These are phyloP conservation scores for Cryptosporidium ryanae DNA, from an alignment of 169 alveolate genomes.

Conservation along the genomic window DNA sequence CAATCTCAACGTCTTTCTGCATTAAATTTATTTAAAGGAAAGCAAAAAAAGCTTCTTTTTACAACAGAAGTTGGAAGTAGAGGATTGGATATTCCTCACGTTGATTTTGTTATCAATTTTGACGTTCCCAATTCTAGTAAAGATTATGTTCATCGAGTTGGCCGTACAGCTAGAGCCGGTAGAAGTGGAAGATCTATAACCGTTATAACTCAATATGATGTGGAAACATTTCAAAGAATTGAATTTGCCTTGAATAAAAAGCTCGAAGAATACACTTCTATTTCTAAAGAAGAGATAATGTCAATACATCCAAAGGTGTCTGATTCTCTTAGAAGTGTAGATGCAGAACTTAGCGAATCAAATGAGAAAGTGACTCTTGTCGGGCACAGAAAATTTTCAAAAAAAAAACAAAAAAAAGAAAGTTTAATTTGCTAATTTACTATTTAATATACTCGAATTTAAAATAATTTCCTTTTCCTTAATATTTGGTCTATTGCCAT, in stretches of 20 bases:
- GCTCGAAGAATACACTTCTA: slow-evolving; percentile 80
- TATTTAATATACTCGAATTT: not conserved
- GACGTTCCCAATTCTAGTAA: slow-evolving; percentile 96
- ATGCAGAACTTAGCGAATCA: slow-evolving; percentile 65
- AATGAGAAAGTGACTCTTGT: slow-evolving; percentile 61
- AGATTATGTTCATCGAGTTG: slow-evolving; percentile 98
- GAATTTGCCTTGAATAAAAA: slow-evolving; percentile 91
- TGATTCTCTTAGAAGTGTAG: slow-evolving; percentile 53
- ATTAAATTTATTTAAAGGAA: slow-evolving; percentile 90
- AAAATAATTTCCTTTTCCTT: slow-evolving; percentile 15
- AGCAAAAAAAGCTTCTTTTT: slow-evolving; percentile 47
- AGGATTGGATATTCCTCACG: slow-evolving; percentile 98
- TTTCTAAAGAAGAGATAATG: slow-evolving; percentile 52
- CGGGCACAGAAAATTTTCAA: slow-evolving; percentile 36
- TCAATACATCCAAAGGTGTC: slow-evolving; percentile 56
- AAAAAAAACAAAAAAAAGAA: slow-evolving; percentile 29
- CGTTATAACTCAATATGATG: slow-evolving; percentile 95
- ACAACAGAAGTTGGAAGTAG: slow-evolving; percentile 99
- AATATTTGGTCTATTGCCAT: slow-evolving; percentile 50
- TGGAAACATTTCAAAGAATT: slow-evolving; percentile 91
- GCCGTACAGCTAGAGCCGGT: slow-evolving; percentile 99
- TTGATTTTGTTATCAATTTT: slow-evolving; percentile 95
- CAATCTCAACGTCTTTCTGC: slow-evolving; percentile 94
- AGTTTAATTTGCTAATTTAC: not conserved
- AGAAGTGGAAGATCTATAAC: slow-evolving; percentile 96